phyloP scores from a whole-genome alignment of 164 flowering plant genomes.

The Brasenia schreberi region DNA sequence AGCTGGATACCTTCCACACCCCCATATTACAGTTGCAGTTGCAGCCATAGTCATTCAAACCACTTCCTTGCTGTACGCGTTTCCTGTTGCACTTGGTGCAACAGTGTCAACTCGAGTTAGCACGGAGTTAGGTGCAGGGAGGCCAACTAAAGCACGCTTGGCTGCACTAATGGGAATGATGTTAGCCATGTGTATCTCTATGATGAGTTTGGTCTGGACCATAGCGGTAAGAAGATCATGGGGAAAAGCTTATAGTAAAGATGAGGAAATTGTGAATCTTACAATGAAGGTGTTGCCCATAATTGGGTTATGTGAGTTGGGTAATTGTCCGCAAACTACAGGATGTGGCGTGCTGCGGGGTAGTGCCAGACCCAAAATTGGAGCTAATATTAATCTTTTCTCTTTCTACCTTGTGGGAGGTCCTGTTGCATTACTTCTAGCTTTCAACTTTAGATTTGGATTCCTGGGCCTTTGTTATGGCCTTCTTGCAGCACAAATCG shows the following conservation, averaged over 20 bases:
- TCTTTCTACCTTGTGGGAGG: conserved; percentile 84
- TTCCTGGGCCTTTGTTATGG: conserved; percentile 86
- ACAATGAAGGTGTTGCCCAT: conserved; percentile 51
- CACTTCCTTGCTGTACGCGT: conserved; percentile 80
- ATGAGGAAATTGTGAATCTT: conserved; percentile 42
- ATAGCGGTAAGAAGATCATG: conserved; percentile 45
- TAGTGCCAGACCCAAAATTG: conserved; percentile 60
- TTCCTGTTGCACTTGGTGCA: conserved; percentile 61
- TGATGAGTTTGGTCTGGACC: conserved; percentile 45
- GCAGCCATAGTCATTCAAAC: conserved; percentile 88
- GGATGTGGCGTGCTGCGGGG: conserved; percentile 85
- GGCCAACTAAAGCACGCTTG: conserved; percentile 43
- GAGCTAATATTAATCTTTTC: conserved; percentile 63
- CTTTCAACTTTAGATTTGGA: conserved; percentile 26
- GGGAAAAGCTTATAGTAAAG: conserved; percentile 69
- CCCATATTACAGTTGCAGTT: conserved; percentile 49
- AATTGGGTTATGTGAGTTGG: conserved; percentile 81
- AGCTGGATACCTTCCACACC: conserved; percentile 61
- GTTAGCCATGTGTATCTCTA: conserved; percentile 30
- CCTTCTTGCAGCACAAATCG: conserved; percentile 72
- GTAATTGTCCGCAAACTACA: conserved; percentile 90
- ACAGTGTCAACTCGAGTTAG: conserved; percentile 75
- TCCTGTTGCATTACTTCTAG: conserved; percentile 54
- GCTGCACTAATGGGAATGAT: conserved; percentile 36
- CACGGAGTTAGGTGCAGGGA: conserved; percentile 73